Percentiles rank a stretch among this genome's conserved stretches.
These are phyloP conservation scores for Arabidopsis suecica DNA, from an alignment of 345 rosid species.

Conservation along the genomic window DNA sequence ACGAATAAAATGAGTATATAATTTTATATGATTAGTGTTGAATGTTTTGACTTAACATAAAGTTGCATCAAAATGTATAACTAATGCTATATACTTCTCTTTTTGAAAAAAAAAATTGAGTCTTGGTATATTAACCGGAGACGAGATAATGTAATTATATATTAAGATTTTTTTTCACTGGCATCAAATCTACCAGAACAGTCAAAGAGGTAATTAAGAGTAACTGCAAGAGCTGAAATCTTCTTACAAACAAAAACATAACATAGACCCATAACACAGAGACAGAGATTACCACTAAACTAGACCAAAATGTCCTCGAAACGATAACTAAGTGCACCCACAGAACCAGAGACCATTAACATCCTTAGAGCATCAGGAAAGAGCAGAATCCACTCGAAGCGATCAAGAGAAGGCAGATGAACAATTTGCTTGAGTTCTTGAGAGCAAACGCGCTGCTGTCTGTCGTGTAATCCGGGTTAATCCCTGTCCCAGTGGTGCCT, in stretches of 20 bases:
- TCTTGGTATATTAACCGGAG: too few species aligned
- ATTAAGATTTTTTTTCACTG: too few species aligned
- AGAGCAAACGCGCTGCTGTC: conserved; percentile 33
- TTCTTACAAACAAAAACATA: conserved; percentile 32
- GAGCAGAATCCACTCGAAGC: conserved; percentile 32
- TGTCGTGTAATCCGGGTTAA: conserved; percentile 45
- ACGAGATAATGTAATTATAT: too few species aligned
- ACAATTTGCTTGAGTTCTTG: conserved; percentile 35
- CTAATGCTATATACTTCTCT: too few species aligned
- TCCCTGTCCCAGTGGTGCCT: conserved; percentile 25
- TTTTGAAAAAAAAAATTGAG: too few species aligned
- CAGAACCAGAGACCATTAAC: conserved; percentile 23
- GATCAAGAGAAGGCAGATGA: conserved; percentile 34
- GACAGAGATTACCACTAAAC: conserved; percentile 34
- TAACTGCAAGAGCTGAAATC: conserved; percentile 27
- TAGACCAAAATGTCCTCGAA: conserved; percentile 39
- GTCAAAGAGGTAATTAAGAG: not conserved
- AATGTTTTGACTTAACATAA: too few species aligned
- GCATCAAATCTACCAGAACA: too few species aligned
- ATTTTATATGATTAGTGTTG: too few species aligned
- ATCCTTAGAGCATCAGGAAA: conserved; percentile 37
- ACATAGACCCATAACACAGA: conserved; percentile 32
- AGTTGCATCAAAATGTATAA: too few species aligned
- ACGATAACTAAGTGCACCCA: conserved; percentile 38
- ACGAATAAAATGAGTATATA: too few species aligned